A percentile compares a stretch with the other conserved stretches of the same genome.
These are phyloP conservation scores for Penicillium rolfsii DNA, from an alignment of 2,329 filamentous ascomycete genomes.

Conservation along the genomic window DNA sequence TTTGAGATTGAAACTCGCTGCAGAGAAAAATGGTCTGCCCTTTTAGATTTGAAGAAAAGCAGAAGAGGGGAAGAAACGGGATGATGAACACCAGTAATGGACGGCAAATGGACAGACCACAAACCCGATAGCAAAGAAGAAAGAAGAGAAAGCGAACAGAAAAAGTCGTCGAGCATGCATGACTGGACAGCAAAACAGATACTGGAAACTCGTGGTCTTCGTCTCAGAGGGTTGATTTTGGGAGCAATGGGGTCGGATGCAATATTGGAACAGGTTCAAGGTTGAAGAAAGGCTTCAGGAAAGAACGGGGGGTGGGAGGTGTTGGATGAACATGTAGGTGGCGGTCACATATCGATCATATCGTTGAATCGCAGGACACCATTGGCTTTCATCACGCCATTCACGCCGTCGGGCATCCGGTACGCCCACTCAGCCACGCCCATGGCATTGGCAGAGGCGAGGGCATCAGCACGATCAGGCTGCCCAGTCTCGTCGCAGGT, in stretches of 20 bases:
- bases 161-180: constrained; percentile 16
- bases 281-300: not conserved
- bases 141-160: not conserved
- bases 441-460: constrained; percentile 31
- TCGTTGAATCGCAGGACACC: constrained; percentile 93
- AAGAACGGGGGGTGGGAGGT: not conserved
- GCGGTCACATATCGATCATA: constrained; percentile 71
- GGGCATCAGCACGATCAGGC: constrained; percentile 28
- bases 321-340: constrained; percentile 7
- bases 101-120: not conserved
- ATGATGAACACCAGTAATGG: not conserved
- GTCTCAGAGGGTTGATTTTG: constrained; percentile 15
- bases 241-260: constrained; percentile 1
- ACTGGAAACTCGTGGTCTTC: constrained; percentile 27
- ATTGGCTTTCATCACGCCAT: constrained; percentile 81
- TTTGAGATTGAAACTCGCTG: constrained; percentile 8
- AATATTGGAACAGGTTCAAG: constrained; percentile 7
- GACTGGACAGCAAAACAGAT: constrained; percentile 12
- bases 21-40: not conserved
- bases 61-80: constrained; percentile 10
- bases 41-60: constrained; percentile 5
- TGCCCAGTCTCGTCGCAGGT: constrained; percentile 64
- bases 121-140: not conserved
- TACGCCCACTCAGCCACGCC: constrained; percentile 46
- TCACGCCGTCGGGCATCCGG: constrained; percentile 76